Percentiles rank a stretch among this genome's conserved stretches.
These are phyloP conservation scores for Sonneratia caseolaris DNA, from an alignment of 345 rosid genomes.

Conservation along the genomic window DNA sequence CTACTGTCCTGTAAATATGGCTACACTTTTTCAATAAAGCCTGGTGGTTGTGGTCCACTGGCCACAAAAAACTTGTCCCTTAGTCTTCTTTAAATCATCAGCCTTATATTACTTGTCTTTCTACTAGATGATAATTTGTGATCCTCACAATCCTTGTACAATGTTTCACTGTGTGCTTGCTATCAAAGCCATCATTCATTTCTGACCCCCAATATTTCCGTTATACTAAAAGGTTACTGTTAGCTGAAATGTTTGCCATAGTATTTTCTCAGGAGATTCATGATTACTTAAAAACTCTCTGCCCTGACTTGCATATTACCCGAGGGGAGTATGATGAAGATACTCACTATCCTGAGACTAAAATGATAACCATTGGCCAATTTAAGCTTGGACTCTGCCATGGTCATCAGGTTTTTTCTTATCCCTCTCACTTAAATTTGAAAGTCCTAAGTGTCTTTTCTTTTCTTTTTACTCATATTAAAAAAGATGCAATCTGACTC, in stretches of 20 bases:
- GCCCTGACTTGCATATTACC: constrained; percentile 80
- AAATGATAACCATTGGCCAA: constrained; percentile 82
- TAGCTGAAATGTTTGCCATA: constrained; percentile 1
- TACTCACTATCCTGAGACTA: constrained; percentile 69
- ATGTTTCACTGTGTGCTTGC: not conserved
- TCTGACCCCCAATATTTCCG: not conserved
- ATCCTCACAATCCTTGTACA: not conserved
- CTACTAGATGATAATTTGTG: not conserved
- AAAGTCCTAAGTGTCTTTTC: not conserved
- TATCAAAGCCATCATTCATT: not conserved
- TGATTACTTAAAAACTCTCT: constrained; percentile 82
- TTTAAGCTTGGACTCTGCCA: constrained; percentile 92
- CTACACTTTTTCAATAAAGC: not conserved
- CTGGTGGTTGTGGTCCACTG: not conserved
- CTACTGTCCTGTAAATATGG: too few species aligned
- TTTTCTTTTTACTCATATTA: not conserved
- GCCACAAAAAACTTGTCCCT: not conserved
- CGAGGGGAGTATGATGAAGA: constrained; percentile 91
- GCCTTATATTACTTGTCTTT: not conserved
- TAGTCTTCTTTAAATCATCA: not conserved
- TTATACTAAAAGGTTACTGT: constrained; percentile 1
- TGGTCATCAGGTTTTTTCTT: constrained; percentile 71
- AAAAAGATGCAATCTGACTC: not conserved
- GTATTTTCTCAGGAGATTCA: constrained; percentile 58
- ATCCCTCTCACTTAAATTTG: not conserved